Percentiles rank a stretch among this genome's conserved stretches.
Evolutionary conservation across 371 early-diverging fungal species (phyloP).

Genomic region (Zopfochytrium polystomum): DNA sequence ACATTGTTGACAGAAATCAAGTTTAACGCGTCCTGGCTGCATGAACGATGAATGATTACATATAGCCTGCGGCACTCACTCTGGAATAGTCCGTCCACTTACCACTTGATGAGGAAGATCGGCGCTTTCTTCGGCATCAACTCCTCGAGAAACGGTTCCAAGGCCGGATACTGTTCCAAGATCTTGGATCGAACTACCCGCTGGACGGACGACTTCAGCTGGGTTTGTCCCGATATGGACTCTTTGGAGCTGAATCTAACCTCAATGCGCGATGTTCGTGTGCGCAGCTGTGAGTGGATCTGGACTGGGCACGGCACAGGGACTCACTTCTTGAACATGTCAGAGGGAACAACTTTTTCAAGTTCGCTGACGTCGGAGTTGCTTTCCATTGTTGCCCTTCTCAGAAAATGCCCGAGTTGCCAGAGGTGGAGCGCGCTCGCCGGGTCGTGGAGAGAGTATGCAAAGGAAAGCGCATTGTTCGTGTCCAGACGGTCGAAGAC

Average conservation of each 20-base stretch:
- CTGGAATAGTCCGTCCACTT: slow-evolving; percentile 14
- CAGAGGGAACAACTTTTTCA: too few relatives aligned
- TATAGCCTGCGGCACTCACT: too few relatives aligned
- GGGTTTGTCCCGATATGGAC: slow-evolving; percentile 22
- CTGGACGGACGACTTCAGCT: slow-evolving; percentile 87
- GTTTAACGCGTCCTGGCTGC: slow-evolving; percentile 81
- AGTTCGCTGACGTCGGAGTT: too few relatives aligned
- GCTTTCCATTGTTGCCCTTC: too few relatives aligned
- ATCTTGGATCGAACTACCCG: slow-evolving; percentile 83
- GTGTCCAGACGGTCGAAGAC: slow-evolving; percentile 43
- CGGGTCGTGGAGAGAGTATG: slow-evolving; percentile 41
- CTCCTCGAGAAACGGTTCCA: slow-evolving; percentile 83
- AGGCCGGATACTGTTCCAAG: slow-evolving; percentile 78
- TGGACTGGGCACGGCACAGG: too few relatives aligned
- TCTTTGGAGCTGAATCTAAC: slow-evolving; percentile 24
- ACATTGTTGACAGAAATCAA: slow-evolving; percentile 78
- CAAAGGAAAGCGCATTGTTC: slow-evolving; percentile 42
- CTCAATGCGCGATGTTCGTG: too few relatives aligned
- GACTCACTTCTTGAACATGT: too few relatives aligned
- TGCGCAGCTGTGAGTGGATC: too few relatives aligned
- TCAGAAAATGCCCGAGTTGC: slow-evolving; percentile 51
- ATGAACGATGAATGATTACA: too few relatives aligned
- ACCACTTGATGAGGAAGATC: slow-evolving; percentile 84
- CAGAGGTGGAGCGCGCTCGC: slow-evolving; percentile 51
- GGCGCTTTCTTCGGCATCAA: slow-evolving; percentile 91